Evolutionary conservation across 768 basidiomycete genomes (phyloP).

Genomic region (Termitomyces sp.): DNA sequence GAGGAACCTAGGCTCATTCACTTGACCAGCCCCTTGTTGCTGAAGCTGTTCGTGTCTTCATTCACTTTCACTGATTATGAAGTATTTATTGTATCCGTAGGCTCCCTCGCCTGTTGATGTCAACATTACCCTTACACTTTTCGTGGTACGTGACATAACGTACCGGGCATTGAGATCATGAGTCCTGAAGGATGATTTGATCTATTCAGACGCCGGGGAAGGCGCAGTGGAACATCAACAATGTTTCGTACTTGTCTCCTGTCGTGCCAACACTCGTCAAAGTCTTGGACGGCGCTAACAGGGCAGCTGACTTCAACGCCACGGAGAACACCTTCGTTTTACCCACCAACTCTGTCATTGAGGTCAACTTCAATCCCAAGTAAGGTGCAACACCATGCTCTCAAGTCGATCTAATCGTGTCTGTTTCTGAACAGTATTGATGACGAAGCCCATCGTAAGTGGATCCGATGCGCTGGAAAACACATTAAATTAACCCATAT

Average conservation of each 20-base stretch:
- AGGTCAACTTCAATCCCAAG: conserved; percentile 28
- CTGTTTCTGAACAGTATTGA: conserved; percentile 12
- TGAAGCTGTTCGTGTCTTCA: background rate
- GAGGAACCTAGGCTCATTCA: background rate
- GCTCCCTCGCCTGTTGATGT: conserved; percentile 18
- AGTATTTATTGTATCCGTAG: background rate
- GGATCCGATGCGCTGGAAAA: too few relatives aligned
- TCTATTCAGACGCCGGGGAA: conserved; percentile 14
- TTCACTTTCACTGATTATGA: background rate
- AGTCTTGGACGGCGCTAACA: conserved; percentile 27
- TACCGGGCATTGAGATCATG: background rate
- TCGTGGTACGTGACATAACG: conserved; percentile 12
- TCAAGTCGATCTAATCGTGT: background rate
- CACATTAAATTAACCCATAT: background rate
- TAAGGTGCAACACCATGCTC: background rate
- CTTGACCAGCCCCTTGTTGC: conserved; percentile 1
- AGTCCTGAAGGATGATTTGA: background rate
- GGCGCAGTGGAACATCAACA: conserved; percentile 28
- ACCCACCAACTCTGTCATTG: conserved; percentile 29
- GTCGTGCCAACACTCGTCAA: conserved; percentile 22
- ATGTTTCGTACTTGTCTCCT: conserved; percentile 24
- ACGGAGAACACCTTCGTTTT: conserved; percentile 34
- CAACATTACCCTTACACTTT: conserved; percentile 20
- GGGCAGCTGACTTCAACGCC: conserved; percentile 21
- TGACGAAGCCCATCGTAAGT: conserved; percentile 24